Percentiles rank a stretch among this genome's conserved stretches.
Conservation (phyloP, 2,329 filamentous ascomycete species). For the Trichoderma sp. region DNA sequence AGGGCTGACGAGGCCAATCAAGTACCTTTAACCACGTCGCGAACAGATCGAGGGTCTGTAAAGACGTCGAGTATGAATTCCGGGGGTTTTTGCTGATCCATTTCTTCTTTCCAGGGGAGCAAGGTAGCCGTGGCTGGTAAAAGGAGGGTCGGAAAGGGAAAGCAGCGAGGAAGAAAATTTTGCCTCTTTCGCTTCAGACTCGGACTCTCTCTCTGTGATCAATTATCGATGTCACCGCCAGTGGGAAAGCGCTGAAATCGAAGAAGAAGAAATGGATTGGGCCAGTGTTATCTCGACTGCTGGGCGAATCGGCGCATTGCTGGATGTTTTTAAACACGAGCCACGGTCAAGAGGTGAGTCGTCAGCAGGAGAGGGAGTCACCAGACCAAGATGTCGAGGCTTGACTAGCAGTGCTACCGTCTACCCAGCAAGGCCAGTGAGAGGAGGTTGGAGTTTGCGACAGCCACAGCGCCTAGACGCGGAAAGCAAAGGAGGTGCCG, state of each 20-base stretch:
- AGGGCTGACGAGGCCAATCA: background rate
- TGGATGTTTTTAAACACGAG: conserved; percentile 3
- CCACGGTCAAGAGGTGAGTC: background rate
- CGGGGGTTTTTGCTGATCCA: conserved; percentile 60
- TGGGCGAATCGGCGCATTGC: conserved; percentile 15
- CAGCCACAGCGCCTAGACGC: conserved; percentile 1
- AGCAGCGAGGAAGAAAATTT: background rate
- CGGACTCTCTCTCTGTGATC: background rate
- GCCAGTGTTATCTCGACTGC: conserved; percentile 8
- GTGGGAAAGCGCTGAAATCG: background rate
- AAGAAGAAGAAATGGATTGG: conserved; percentile 18
- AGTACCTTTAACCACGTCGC: conserved; percentile 86
- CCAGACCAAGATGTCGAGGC: conserved; percentile 12
- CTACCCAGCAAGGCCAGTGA: background rate
- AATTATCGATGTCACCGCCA: conserved; percentile 7
- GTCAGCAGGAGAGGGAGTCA: conserved; percentile 15
- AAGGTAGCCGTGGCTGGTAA: conserved; percentile 2
- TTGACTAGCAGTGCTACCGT: background rate
- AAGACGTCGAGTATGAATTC: conserved; percentile 95
- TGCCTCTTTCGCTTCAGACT: background rate
- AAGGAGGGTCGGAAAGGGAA: conserved; percentile 1
- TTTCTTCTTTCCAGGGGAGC: conserved; percentile 28
- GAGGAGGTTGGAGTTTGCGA: background rate
- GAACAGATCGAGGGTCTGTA: conserved; percentile 83
- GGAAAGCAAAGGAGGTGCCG: background rate